Conservation (phyloP, 305 asterid species). For the Solanum hybrid region DNA sequence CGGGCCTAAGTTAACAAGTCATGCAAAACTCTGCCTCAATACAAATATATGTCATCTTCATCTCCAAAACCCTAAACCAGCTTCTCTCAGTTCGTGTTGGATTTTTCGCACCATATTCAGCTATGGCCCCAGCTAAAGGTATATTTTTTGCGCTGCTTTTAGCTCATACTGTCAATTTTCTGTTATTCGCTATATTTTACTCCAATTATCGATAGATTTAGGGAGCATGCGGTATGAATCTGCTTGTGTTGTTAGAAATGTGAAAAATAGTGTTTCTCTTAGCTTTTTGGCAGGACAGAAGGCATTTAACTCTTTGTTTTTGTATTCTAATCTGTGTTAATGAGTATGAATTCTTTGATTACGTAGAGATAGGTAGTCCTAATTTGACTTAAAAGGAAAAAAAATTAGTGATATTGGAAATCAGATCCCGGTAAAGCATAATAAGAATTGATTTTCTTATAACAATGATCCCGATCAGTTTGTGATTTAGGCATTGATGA, state of each 20-base stretch:
- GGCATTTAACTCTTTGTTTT: neutral
- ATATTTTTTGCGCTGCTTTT: neutral
- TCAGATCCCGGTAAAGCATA: neutral
- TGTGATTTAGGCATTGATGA: neutral
- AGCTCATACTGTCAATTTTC: neutral
- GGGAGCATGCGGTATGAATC: neutral
- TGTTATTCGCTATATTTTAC: neutral
- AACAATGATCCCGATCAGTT: neutral
- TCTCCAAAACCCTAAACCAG: neutral
- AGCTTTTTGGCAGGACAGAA: neutral
- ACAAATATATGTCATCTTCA: neutral
- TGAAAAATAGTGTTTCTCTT: neutral
- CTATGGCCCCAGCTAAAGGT: constrained; percentile 15
- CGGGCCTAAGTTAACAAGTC: neutral
- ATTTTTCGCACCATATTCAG: neutral
- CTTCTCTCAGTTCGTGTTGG: neutral
- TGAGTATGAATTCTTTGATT: neutral
- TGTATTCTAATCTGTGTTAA: neutral
- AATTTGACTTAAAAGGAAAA: neutral
- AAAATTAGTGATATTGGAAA: neutral
- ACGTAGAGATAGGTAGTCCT: neutral
- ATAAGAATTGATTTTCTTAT: neutral
- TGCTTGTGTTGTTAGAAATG: neutral
- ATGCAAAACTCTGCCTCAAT: neutral
- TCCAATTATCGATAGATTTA: neutral